phyloP scores from a whole-genome alignment of 139 green algal species.

The Coccomyxa sp. region DNA sequence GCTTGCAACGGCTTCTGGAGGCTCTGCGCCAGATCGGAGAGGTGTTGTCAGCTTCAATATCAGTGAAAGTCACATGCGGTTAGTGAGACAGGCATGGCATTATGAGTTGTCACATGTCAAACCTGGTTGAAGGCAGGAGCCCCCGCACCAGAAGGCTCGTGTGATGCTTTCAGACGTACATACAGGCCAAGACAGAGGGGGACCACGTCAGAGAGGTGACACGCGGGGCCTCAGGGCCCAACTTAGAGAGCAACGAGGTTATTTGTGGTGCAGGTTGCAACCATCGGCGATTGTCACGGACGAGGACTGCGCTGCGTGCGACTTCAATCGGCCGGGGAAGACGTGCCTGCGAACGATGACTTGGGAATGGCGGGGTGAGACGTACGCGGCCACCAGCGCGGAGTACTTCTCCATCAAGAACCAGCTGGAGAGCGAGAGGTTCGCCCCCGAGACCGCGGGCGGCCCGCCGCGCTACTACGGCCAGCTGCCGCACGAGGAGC shows the following conservation, averaged over 20 bases:
- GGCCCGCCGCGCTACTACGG: conserved; percentile 24
- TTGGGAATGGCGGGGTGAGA: conserved; percentile 88
- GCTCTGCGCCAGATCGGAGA: no score
- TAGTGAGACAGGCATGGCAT: no score
- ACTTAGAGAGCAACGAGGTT: neutral
- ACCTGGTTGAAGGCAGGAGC: no score
- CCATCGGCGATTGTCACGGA: conserved; percentile 80
- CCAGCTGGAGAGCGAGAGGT: conserved; percentile 72
- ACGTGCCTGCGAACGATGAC: conserved; percentile 92
- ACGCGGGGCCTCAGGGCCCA: no score
- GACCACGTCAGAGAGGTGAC: no score
- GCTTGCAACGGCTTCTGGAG: no score
- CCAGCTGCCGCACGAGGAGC: conserved; percentile 59
- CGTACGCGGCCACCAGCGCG: conserved; percentile 55
- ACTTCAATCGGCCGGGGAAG: conserved; percentile 94
- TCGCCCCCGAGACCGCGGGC: conserved; percentile 43
- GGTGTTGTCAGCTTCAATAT: no score
- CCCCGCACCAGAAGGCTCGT: no score
- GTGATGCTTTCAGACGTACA: no score
- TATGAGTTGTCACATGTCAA: no score
- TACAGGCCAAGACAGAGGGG: no score
- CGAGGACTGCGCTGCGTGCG: conserved; percentile 89
- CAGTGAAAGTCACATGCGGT: no score
- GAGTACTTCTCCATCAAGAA: conserved; percentile 83
- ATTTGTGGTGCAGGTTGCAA: conserved; percentile 44